Evolutionary conservation across 2,329 filamentous ascomycete genomes (phyloP), one percentile per base, ranked within the genome.

Genomic region (Cladosporium halotolerans): DNA sequence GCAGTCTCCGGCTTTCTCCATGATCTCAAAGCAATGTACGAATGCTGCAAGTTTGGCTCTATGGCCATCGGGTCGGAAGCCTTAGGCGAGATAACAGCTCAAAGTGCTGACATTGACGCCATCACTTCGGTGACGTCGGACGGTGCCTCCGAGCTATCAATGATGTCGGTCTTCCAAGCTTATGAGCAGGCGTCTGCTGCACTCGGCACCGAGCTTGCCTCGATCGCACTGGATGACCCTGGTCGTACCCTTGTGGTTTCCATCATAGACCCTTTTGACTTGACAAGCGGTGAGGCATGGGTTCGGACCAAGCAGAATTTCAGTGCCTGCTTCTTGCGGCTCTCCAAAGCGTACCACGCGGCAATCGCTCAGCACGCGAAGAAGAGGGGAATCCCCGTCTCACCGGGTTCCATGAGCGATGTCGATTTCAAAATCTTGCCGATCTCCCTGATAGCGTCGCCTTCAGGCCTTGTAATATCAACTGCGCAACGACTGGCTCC

Each of bases 401-500:
- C 50, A 34, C 34, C 32, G 8, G 38, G 16, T 11, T 11, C 44
- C 3, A 46, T 51, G 9, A 51, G 52, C 45, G 86, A 92, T 53
- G 66, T 93, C n/a, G 84, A 89, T 3, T 72, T 95, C 14, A 89
- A 95, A 64, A 76, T 95, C 2, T 72, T 95, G 1, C 85, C 89
- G 0, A 76, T 84, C 13, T 79, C 82, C 53, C 74, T 83, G n/a
- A 69, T 93, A 8, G 82, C 84, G 7, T 85, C 83, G 1, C 74
- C 81, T 3, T 78, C 79, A 1, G 77, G 77, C 2, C 70, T 90
- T 11, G 78, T 84, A 1, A 76, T 87, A n/a, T 79, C 83, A 1
- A 75, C 80, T 2, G 79, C 82, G 0, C 66, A 71, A 4, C 82
- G 84, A 11, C 80, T 86, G 60, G 72, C 75, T 42, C 79, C 74